phyloP scores from a whole-genome alignment of 192 early-diverging fungal genomes.

The Linnemannia exigua region DNA sequence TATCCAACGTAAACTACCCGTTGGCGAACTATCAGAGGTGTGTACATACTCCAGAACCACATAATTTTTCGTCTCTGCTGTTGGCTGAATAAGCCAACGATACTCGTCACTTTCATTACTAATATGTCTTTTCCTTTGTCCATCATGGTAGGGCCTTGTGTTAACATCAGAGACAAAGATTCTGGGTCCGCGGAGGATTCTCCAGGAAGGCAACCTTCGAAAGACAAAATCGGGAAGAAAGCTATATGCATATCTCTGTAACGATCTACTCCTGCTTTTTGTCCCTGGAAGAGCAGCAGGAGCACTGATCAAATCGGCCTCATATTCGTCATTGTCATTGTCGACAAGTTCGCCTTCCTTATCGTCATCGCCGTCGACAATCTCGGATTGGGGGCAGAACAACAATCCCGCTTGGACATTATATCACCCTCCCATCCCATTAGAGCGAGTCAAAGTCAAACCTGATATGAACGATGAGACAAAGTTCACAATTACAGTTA shows the following conservation, averaged over 20 bases:
- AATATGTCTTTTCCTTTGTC: not conserved
- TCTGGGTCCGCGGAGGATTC: conserved; percentile 71
- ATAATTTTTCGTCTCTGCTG: conserved; percentile 1
- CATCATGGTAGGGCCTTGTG: conserved; percentile 64
- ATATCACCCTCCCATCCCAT: conserved; percentile 34
- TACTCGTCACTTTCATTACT: conserved; percentile 15
- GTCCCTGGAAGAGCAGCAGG: conserved; percentile 21
- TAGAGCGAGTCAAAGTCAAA: conserved; percentile 27
- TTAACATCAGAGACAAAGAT: conserved; percentile 67
- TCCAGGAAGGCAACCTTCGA: conserved; percentile 77
- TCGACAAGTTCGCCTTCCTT: conserved; percentile 7
- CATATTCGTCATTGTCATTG: conserved; percentile 4
- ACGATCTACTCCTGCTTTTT: conserved; percentile 77
- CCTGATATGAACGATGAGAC: conserved; percentile 18
- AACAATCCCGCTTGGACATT: conserved; percentile 27
- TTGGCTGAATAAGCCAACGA: too few species aligned
- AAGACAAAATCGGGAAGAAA: conserved; percentile 87
- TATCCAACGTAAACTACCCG: conserved; percentile 70
- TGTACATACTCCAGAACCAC: not conserved
- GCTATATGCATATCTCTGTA: conserved; percentile 80
- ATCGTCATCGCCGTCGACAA: not conserved
- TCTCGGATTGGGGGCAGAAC: conserved; percentile 13
- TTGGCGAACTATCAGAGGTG: conserved; percentile 65
- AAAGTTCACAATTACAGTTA: conserved; percentile 24
- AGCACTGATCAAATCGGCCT: conserved; percentile 7